Percentiles rank a stretch among this genome's conserved stretches.
Conservation (phyloP, 1,139 yeast genomes). For the Entelexis sorbosivorans region DNA sequence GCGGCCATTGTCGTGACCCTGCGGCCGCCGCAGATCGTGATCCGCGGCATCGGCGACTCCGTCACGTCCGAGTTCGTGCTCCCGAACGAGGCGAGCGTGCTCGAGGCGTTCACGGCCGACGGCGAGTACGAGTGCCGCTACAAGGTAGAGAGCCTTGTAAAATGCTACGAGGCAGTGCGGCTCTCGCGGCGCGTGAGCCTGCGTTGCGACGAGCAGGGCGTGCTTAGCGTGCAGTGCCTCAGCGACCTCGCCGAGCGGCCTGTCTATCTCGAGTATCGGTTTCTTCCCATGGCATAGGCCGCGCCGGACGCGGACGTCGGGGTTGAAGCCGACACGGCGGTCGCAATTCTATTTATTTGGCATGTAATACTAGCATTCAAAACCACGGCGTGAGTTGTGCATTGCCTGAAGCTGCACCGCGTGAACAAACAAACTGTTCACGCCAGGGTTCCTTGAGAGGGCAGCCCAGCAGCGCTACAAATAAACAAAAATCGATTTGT, state of each 20-base stretch:
- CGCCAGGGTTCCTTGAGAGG: too few relatives aligned
- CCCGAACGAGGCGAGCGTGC: constrained; percentile 51
- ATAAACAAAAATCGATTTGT: too few relatives aligned
- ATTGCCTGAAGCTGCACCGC: too few relatives aligned
- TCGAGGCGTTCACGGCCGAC: constrained; percentile 40
- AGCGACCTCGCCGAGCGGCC: constrained; percentile 26
- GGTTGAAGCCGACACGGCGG: too few relatives aligned
- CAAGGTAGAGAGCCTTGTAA: constrained; percentile 25
- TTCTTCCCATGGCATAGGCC: constrained; percentile 22
- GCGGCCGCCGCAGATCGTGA: constrained; percentile 28
- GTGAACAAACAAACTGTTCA: too few relatives aligned
- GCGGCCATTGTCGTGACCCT: constrained; percentile 38
- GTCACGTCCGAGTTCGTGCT: constrained; percentile 59
- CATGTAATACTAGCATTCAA: too few relatives aligned
- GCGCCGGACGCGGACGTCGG: too few relatives aligned
- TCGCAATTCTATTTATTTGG: too few relatives aligned
- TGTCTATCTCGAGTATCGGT: constrained; percentile 29
- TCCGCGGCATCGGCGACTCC: constrained; percentile 56
- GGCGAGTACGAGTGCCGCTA: constrained; percentile 23
- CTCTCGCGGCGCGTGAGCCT: constrained; percentile 29
- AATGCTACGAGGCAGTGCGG: constrained; percentile 27
- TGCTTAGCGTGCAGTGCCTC: constrained; percentile 29
- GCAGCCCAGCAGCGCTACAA: too few relatives aligned
- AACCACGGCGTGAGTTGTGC: too few relatives aligned
- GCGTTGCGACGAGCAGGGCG: constrained; percentile 28